Base-by-base conservation (phyloP, 768 basidiomycete species). In the Dioszegia hungarica region DNA sequence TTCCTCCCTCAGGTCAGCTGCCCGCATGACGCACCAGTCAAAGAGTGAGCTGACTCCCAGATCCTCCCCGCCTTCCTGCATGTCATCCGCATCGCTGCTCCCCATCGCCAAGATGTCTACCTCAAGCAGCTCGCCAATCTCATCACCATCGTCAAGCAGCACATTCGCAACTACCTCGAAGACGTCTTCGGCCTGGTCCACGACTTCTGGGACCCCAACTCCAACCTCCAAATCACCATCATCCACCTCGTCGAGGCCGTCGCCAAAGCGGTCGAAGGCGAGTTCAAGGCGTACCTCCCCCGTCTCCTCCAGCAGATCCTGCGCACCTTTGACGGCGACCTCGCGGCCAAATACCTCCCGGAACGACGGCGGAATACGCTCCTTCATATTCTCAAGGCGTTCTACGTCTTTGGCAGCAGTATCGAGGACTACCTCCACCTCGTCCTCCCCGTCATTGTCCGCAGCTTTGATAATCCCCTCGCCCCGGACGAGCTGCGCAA, bases 341-440 rank as follows among this genome's bases (percentile, higher is more conserved):
- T 76, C 3, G 59, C 73, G 14, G 66, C 63, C 12, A 66, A 62
- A 33, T 64, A 68, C 19, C 59, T 75, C 12, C 57, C 61, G 5
- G 91, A 94, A 53, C 87, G 89, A 71, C 80, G 87, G 28, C 82
- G 84, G 64, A 64, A 64, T 39, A 77, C 76, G 22, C 69, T 78
- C 20, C 86, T 89, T 72, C 90, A 92, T 72, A 86, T 97, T 56
- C 89, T 98, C 55, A 89, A 93, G 68, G 91, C 94, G 0, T 89
- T 97, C 74, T 82, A 90, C 65, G 90, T 92, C 0, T 98, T 99
- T 68, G 95, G 95, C 4, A 82, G 89, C 2, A 97, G 93, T 74
- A 88, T 98, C 58, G 95, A 99, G 74, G 95, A 99, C 73, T 98
- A 97, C 75, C 81, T 98, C 15, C 94, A 98, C 76, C 85, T 99